Conservation (phyloP, 2,329 filamentous ascomycete genomes). For the Coniochaeta hoffmannii region DNA sequence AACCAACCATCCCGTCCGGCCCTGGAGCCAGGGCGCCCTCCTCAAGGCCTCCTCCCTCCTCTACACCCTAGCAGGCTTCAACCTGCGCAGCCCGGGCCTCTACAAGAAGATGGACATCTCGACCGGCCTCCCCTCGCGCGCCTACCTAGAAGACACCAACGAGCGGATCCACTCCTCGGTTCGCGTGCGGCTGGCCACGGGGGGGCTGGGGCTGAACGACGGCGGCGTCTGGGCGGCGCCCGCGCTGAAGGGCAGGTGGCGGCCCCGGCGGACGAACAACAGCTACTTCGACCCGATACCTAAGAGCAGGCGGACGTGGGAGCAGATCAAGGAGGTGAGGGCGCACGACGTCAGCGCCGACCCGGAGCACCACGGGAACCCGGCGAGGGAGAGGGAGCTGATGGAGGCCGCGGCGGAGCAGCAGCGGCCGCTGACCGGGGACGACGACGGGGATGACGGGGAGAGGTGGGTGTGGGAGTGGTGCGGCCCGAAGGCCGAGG, state of each 20-base stretch:
- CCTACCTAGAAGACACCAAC: constrained; percentile 43
- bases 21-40: constrained; percentile 41
- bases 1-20: constrained; percentile 37
- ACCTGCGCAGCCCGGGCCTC: constrained; percentile 37
- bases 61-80: constrained; percentile 36
- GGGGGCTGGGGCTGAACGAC: constrained; percentile 43
- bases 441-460: constrained; percentile 15
- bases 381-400: not conserved
- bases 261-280: constrained; percentile 26
- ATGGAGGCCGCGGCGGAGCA: constrained; percentile 13
- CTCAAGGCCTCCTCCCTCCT: constrained; percentile 28
- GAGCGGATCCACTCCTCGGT: constrained; percentile 49
- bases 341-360: not conserved
- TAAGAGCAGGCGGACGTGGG: constrained; percentile 15
- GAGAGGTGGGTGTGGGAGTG: constrained; percentile 49
- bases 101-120: constrained; percentile 37
- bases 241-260: constrained; percentile 36
- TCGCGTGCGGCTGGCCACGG: constrained; percentile 41
- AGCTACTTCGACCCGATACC: constrained; percentile 27
- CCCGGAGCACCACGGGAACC: not conserved
- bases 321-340: constrained; percentile 11
- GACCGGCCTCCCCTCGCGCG: constrained; percentile 24
- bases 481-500: constrained; percentile 31
- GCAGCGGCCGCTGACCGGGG: constrained; percentile 9
- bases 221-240: constrained; percentile 36